Conservation (phyloP, 2,329 filamentous ascomycete species). For the Penicillium rolfsii region DNA sequence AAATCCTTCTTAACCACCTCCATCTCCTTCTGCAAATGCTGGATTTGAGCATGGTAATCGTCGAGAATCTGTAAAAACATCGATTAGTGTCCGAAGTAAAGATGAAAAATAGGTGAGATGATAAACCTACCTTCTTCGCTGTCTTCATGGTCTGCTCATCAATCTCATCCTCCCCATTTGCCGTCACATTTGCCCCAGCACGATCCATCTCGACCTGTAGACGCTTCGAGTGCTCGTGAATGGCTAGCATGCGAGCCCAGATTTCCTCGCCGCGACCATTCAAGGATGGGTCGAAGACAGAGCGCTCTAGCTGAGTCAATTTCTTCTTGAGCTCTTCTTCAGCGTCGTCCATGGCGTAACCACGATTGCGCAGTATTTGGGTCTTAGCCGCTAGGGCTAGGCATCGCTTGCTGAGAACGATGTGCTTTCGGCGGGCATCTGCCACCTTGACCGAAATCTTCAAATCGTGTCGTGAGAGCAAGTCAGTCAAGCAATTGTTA, state of each 20-base stretch:
- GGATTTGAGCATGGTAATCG: constrained; percentile 55
- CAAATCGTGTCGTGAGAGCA: constrained; percentile 64
- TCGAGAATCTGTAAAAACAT: constrained; percentile 49
- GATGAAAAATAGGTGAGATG: background rate
- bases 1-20: constrained; percentile 63
- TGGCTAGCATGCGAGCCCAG: constrained; percentile 67
- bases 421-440: constrained; percentile 62
- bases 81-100: constrained; percentile 36
- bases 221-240: constrained; percentile 61
- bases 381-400: constrained; percentile 66
- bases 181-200: constrained; percentile 47
- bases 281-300: constrained; percentile 63
- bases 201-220: constrained; percentile 64
- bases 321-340: constrained; percentile 68
- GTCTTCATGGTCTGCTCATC: constrained; percentile 63
- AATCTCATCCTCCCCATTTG: constrained; percentile 51
- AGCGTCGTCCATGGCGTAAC: constrained; percentile 66
- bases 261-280: constrained; percentile 66
- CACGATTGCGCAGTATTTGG: constrained; percentile 64
- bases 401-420: constrained; percentile 62
- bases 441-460: constrained; percentile 61
- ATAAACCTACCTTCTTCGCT: constrained; percentile 59
- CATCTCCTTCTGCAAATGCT: constrained; percentile 65
- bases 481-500: constrained; percentile 62
- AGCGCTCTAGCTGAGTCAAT: constrained; percentile 60